Evolutionary conservation across 805 yeast species (phyloP).

Genomic region (Huiozyma naganishii): DNA sequence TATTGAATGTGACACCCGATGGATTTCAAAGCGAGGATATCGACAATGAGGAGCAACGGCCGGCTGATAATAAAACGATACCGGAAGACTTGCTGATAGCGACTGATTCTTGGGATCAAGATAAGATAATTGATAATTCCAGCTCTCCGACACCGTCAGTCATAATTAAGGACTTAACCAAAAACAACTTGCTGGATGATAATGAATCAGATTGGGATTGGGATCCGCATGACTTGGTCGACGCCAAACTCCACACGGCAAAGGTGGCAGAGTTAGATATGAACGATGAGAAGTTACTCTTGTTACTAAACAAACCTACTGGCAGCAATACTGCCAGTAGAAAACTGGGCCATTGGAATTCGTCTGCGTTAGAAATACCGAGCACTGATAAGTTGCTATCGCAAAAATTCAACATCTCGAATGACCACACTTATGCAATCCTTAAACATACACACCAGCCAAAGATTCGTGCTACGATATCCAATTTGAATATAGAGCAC

Average conservation of each 20-base stretch:
- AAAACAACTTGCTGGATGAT: constrained; percentile 16
- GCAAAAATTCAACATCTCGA: constrained; percentile 69
- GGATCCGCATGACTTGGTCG: constrained; percentile 55
- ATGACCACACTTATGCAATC: constrained; percentile 76
- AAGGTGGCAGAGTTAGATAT: constrained; percentile 44
- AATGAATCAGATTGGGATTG: constrained; percentile 27
- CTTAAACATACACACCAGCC: constrained; percentile 80
- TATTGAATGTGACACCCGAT: constrained; percentile 14
- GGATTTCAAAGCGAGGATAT: constrained; percentile 14
- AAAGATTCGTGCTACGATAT: constrained; percentile 84
- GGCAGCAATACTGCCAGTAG: constrained; percentile 11
- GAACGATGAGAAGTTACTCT: constrained; percentile 76
- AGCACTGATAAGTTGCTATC: constrained; percentile 42
- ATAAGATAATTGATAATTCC: constrained; percentile 17
- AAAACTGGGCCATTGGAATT: not conserved
- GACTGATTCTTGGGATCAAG: constrained; percentile 72
- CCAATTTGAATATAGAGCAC: constrained; percentile 85
- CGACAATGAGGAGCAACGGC: constrained; percentile 8
- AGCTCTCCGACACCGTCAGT: too few relatives aligned
- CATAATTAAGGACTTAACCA: not conserved
- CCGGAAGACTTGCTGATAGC: constrained; percentile 52
- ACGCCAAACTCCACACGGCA: constrained; percentile 41
- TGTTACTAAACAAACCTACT: constrained; percentile 30
- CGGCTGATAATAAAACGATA: constrained; percentile 16
- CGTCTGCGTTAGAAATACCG: not conserved